Base-by-base conservation (phyloP, 2,329 filamentous ascomycete species). In the Aspergillus flavus region DNA sequence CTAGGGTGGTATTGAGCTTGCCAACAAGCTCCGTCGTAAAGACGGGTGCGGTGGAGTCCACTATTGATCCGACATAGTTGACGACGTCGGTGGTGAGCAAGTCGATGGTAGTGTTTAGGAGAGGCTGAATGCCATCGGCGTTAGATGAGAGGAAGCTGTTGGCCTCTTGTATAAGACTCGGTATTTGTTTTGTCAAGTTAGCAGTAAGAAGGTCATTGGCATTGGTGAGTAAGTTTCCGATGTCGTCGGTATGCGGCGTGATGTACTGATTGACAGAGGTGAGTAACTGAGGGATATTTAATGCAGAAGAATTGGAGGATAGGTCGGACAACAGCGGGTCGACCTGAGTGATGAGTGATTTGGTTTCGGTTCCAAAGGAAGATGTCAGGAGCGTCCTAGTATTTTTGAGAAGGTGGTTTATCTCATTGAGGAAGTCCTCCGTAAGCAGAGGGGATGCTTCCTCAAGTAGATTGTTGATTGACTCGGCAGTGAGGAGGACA, bases 1-100 rank as follows among this genome's bases (percentile, higher is more conserved):
- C 2, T 19, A 41, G 0, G 0, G 36, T 41, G 16, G 0, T 4
- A 0, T n/a, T 19, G 0, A 41, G 16, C 6, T 41, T n/a, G 1
- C n/a, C 39, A 4, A n/a, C 39, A 10, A 41, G 16, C 16, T 41
- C 16, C 16, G 16, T 41, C 6, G 16, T 16, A 7, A n/a, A 19
- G 7, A 9, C 16, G 1, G 39, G 39, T 0, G 36, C 16, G 16
- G 16, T 10, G 6, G 39, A 7, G 16, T n/a, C n/a, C 0, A 41
- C 39, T 9, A 41, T 41, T 41, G 16, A 7, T n/a, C 39, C 1
- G 3, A 41, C n/a, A 4, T n/a, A 1, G 39, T 19, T 41, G 39
- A 41, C 1, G 0, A 41, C 7, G 6, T n/a, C 39, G 6, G 16
- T n/a, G 1, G 16, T 9, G 1, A 41, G 16, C 9, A 39, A 9